Evolutionary conservation across 2,329 filamentous ascomycete genomes (phyloP).

Genomic region (Colletotrichum sp.): DNA sequence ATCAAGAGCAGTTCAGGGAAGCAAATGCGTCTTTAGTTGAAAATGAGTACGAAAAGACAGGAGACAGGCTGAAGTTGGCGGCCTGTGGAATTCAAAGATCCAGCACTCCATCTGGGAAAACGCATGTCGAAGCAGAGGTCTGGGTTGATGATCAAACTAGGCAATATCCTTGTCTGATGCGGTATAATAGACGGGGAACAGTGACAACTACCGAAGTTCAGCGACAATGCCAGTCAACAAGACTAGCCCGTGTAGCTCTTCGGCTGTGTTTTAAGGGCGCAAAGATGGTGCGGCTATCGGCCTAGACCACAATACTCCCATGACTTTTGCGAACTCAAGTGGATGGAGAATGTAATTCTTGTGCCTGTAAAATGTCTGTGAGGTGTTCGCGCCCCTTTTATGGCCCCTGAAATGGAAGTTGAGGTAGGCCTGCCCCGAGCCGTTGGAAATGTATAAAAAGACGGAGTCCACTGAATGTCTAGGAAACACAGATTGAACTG

Average conservation of each 20-base stretch:
- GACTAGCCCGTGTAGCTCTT: background rate
- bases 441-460: background rate
- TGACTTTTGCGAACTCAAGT: too few species aligned
- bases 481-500: background rate
- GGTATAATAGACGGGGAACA: accelerated
- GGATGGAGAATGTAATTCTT: too few species aligned
- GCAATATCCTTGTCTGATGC: background rate
- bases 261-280: too few species aligned
- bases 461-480: background rate
- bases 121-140: background rate
- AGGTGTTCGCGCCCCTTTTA: background rate
- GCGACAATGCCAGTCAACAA: background rate
- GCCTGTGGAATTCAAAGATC: too few species aligned
- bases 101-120: too few species aligned
- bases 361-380: background rate
- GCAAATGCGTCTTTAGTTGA: too few species aligned
- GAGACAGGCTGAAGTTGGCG: background rate
- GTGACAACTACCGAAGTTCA: background rate
- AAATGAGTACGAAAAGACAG: background rate
- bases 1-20: background rate
- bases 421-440: background rate
- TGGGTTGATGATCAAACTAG: too few species aligned
- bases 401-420: background rate
- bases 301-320: too few species aligned
- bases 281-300: background rate